A percentile compares a stretch with the other conserved stretches of the same genome.
Evolutionary conservation across 306 rosid species (phyloP).

Genomic region (Malus sylvestris): DNA sequence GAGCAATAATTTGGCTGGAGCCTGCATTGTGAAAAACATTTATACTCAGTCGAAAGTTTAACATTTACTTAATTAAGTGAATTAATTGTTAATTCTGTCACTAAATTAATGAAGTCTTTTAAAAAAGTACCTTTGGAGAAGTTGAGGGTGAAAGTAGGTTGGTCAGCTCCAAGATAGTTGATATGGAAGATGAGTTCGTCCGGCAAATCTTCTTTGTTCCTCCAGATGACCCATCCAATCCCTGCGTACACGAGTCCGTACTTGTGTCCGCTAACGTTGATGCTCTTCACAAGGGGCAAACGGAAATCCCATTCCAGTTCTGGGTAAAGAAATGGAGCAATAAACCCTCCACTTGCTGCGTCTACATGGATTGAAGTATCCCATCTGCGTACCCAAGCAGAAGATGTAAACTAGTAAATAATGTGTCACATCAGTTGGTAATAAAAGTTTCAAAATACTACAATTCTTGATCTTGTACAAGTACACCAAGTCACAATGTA

Average conservation of each 20-base stretch:
- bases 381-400: slow-evolving; percentile 39
- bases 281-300: slow-evolving; percentile 80
- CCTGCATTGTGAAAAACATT: slow-evolving; percentile 38
- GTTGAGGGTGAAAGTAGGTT: slow-evolving; percentile 96
- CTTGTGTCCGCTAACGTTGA: slow-evolving; percentile 92
- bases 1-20: slow-evolving; percentile 91
- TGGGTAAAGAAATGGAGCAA: slow-evolving; percentile 86
- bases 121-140: slow-evolving; percentile 65
- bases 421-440: neutral
- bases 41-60: neutral
- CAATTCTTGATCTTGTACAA: too few species aligned
- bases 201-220: slow-evolving; percentile 74
- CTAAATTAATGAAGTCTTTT: neutral
- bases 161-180: slow-evolving; percentile 93
- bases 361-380: slow-evolving; percentile 94
- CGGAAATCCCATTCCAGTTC: slow-evolving; percentile 90
- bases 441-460: too few species aligned
- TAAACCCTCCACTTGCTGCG: slow-evolving; percentile 95
- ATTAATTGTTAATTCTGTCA: too few species aligned
- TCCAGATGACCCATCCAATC: slow-evolving; percentile 89
- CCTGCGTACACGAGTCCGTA: slow-evolving; percentile 93
- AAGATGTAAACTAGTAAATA: neutral
- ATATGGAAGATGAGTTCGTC: slow-evolving; percentile 93
- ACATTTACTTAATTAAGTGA: too few species aligned
- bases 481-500: too few species aligned